Base-by-base conservation (phyloP, 495 filamentous ascomycete genomes). In the Tuber aestivum region DNA sequence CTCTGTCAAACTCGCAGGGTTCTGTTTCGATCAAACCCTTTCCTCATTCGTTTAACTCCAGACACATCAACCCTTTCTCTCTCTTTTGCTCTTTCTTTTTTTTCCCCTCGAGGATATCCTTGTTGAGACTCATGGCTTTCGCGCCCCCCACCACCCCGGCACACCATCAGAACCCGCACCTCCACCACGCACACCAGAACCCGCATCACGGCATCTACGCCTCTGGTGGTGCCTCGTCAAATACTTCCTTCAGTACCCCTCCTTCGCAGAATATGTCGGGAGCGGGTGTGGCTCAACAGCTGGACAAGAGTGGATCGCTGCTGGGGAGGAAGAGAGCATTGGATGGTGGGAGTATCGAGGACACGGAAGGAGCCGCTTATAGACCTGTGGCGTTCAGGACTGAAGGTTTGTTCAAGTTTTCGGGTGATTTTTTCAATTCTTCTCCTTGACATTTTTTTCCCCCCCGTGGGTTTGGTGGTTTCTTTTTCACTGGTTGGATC, bases 321-420 rank as follows among this genome's bases (percentile, higher is more conserved):
- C 78, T 72, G n/a, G 77, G 70, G 61, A 79, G 78, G 44, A 79
- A 79, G 35, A 72, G 78, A 68, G 78, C 78, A 74, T 70, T 79
- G 37, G 78, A 79, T 48, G 78, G 78, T 41, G 78, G 78, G 40
- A 71, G 76, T 23, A 71, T 73, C 10, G 76, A 79, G 68, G 78
- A 80, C 38, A 69, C 72, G 65, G 76, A 79, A 37, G 78, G 74
- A 35, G 71, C 70, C 18, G 71, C 78, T 48, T 83, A 82, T 70
- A 76, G 80, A 38, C 79, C 81, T n/a, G 78, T 78, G 56, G 81
- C 81, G 2, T 83, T 78, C 68, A 72, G 81, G 72, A 83, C 81
- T 71, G 80, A 82, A 76, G 81, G 81, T 83, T 81, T 77, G 79
- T 76, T 76, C 70, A 77, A 79, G 77, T 79, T 79, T 79, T 79